A percentile compares a stretch with the other conserved stretches of the same genome.
Evolutionary conservation across 2,329 filamentous ascomycete species (phyloP).

Genomic region (Hymenoscyphus linearis): DNA sequence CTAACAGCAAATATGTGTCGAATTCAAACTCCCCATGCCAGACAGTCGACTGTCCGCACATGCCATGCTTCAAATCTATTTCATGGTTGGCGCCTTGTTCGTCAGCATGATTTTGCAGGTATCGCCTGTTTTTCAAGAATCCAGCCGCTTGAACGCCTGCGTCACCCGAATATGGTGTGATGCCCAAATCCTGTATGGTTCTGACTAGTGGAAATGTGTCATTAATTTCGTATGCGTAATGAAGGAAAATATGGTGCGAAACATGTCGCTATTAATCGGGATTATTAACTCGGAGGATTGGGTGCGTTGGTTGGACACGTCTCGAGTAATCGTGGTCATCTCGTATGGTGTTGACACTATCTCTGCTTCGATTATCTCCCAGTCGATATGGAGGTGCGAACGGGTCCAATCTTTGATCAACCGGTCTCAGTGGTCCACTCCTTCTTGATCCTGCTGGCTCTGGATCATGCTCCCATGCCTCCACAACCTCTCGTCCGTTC

Average conservation of each 20-base stretch:
- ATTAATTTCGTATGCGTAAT: slow-evolving; percentile 22
- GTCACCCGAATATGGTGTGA: slow-evolving; percentile 16
- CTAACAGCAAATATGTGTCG: neutral
- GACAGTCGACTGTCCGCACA: neutral
- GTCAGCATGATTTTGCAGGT: slow-evolving; percentile 6
- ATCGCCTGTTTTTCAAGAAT: slow-evolving; percentile 5
- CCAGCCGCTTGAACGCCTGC: slow-evolving; percentile 19
- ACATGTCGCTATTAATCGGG: slow-evolving; percentile 44
- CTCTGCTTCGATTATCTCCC: slow-evolving; percentile 49
- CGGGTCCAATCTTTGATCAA: slow-evolving; percentile 60
- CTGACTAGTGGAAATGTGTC: slow-evolving; percentile 18
- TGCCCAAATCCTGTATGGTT: slow-evolving; percentile 24
- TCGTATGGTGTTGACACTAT: slow-evolving; percentile 58
- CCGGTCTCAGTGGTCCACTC: slow-evolving; percentile 48
- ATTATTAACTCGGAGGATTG: slow-evolving; percentile 57
- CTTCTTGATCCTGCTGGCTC: slow-evolving; percentile 35
- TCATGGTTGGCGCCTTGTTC: neutral
- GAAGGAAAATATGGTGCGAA: slow-evolving; percentile 10
- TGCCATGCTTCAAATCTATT: neutral
- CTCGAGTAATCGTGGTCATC: slow-evolving; percentile 64
- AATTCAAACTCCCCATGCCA: neutral
- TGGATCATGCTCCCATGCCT: slow-evolving; percentile 28
- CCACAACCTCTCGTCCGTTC: slow-evolving; percentile 30
- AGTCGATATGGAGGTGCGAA: slow-evolving; percentile 52
- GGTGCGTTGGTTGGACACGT: slow-evolving; percentile 38